A percentile compares a stretch with the other conserved stretches of the same genome.
Conservation (phyloP, 306 rosid species). For the Dryas alaskensis region DNA sequence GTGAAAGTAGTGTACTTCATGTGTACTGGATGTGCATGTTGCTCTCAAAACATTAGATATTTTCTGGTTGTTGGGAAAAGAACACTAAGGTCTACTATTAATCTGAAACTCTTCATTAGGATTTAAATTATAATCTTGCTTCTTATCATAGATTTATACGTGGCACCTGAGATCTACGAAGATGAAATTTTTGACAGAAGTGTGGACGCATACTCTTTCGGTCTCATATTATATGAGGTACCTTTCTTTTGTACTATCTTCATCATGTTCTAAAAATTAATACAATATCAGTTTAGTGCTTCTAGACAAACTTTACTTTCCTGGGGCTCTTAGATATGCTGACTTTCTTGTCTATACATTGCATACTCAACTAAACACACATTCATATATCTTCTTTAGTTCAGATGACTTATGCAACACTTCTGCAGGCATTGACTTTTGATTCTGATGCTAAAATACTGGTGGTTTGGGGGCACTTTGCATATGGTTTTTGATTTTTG, state of each 20-base stretch:
- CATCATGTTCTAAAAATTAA: constrained; percentile 10
- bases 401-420: neutral
- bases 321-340: constrained; percentile 22
- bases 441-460: constrained; percentile 2
- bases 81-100: neutral
- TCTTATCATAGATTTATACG: constrained; percentile 59
- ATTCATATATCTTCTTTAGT: neutral
- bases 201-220: constrained; percentile 86
- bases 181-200: constrained; percentile 76
- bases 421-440: neutral
- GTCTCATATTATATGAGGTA: constrained; percentile 91
- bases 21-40: neutral
- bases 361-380: neutral
- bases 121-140: constrained; percentile 28
- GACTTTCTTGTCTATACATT: neutral
- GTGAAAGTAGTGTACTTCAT: neutral
- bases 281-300: constrained; percentile 12
- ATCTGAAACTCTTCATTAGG: neutral
- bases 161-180: constrained; percentile 89
- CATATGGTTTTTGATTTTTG: neutral
- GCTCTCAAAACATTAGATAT: neutral
- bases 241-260: constrained; percentile 8
- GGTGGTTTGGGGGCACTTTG: constrained; percentile 4
- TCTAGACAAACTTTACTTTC: neutral
- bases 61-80: neutral